A percentile compares a stretch with the other conserved stretches of the same genome.
Evolutionary conservation across 1,284 basidiomycete species (phyloP).

Genomic region (Cystobasidiaceae sp.): DNA sequence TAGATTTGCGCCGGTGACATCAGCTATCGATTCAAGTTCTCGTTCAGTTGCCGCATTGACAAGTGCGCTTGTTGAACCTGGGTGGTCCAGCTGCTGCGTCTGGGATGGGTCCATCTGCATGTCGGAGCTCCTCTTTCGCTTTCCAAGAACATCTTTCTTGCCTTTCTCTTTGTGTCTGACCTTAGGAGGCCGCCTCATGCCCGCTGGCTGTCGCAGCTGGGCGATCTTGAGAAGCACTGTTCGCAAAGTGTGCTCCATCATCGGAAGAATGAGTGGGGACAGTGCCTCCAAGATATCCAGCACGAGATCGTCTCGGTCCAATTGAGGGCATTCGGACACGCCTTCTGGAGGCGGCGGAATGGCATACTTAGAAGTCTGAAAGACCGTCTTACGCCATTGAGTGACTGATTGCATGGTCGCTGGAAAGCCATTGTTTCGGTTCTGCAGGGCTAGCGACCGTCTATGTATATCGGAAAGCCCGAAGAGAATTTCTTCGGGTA

Average conservation of each 20-base stretch:
- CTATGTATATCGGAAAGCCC: conserved; percentile 2
- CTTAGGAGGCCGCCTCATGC: background rate
- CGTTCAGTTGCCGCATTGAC: too few relatives aligned
- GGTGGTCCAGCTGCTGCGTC: too few relatives aligned
- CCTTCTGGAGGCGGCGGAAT: conserved; percentile 1
- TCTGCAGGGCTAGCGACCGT: background rate
- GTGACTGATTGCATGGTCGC: background rate
- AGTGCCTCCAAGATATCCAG: conserved; percentile 3
- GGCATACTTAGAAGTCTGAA: conserved; percentile 1
- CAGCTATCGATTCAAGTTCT: too few relatives aligned
- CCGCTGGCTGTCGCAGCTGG: background rate
- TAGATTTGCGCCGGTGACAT: too few relatives aligned
- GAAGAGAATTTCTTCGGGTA: conserved; percentile 1
- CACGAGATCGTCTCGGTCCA: conserved; percentile 15
- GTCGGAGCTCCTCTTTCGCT: too few relatives aligned
- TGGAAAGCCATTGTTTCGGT: conserved; percentile 5
- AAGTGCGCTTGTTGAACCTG: too few relatives aligned
- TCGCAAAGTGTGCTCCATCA: background rate
- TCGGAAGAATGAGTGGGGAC: background rate
- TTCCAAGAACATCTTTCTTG: background rate
- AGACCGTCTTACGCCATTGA: background rate
- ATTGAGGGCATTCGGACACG: background rate
- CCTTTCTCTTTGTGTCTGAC: background rate
- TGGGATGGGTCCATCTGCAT: too few relatives aligned
- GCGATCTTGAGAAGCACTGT: conserved; percentile 14